phyloP scores from a whole-genome alignment of 1,284 basidiomycete genomes.

The Pascua sp. region DNA sequence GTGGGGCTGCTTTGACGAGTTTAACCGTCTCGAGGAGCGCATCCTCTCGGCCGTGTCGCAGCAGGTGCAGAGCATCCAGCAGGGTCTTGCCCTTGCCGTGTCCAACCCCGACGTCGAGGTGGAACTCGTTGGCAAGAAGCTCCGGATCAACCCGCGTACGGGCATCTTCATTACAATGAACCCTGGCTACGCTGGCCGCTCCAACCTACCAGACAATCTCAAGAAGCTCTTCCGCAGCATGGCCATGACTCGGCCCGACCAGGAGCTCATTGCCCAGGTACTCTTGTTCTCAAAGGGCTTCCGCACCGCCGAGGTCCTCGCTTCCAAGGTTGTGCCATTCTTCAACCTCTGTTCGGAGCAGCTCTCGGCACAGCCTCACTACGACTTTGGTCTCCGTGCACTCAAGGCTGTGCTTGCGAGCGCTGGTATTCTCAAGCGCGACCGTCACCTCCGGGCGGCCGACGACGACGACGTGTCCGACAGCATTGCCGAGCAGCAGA shows the following conservation, averaged over 20 bases:
- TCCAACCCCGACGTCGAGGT: slow-evolving; percentile 84
- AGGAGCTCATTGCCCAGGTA: slow-evolving; percentile 97
- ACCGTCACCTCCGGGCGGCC: slow-evolving; percentile 58
- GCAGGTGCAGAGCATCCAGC: slow-evolving; percentile 97
- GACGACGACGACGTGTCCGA: slow-evolving; percentile 51
- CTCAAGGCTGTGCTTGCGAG: slow-evolving; percentile 94
- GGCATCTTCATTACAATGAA: slow-evolving; percentile 99
- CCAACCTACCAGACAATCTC: slow-evolving; percentile 92
- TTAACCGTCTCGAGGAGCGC: slow-evolving; percentile 96
- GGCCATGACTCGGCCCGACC: slow-evolving; percentile 98
- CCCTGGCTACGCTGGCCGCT: slow-evolving; percentile 93
- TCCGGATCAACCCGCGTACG: slow-evolving; percentile 91
- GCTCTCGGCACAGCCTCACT: slow-evolving; percentile 94
- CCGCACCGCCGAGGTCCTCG: slow-evolving; percentile 90
- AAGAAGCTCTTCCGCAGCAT: slow-evolving; percentile 66
- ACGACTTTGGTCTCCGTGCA: slow-evolving; percentile 97
- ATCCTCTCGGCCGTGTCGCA: slow-evolving; percentile 98
- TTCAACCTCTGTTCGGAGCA: slow-evolving; percentile 98
- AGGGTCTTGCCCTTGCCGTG: slow-evolving; percentile 76
- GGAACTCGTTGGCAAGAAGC: slow-evolving; percentile 89
- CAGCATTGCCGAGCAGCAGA: slow-evolving; percentile 83
- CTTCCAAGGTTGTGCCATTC: slow-evolving; percentile 97
- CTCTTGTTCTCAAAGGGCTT: slow-evolving; percentile 99
- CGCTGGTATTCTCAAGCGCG: slow-evolving; percentile 95
- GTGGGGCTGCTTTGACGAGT: slow-evolving; percentile 98